Evolutionary conservation across 768 basidiomycete genomes (phyloP), one percentile per base, ranked within the genome.

Genomic region (Epithele typhae): DNA sequence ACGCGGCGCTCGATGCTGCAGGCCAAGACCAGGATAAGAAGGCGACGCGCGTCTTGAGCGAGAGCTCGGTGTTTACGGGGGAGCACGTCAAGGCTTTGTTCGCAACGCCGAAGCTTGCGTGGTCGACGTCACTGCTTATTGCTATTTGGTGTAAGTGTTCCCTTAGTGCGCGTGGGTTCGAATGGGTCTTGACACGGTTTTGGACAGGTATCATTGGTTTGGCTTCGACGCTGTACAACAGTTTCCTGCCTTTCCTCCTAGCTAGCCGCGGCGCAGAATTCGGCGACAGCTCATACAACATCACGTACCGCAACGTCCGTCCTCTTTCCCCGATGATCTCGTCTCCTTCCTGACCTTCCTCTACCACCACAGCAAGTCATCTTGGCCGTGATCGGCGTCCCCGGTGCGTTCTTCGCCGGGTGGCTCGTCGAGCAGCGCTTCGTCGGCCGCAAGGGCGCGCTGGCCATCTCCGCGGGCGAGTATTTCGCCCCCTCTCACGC

Each of bases 351-450:
- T 30, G 27, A 30, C 27, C 27, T 30, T 14, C 7, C 7, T 14
- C 14, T 30, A 7, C 14, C 27, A 7, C 27, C 14, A 22, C 55
- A 87, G 84, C 78, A 81, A 76, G 79, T 82, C 14, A 87, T 89
- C 45, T 61, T 88, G 27, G 82, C 79, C 45, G 68, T 77, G 0
- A 71, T 83, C 22, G 84, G 86, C 10, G 72, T 89, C 6, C 86
- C 87, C 0, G 83, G 84, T 0, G 82, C 87, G 1, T 70, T 89
- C 22, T 62, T 88, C 6, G 83, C 86, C 0, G 87, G 85, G 0
- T 81, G 78, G 68, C 69, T 81, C 27, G 84, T 89, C 30, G 84
- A 88, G 52, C 55, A 78, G 18, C 83, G 78, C 0, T 64, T 69
- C 46, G 54, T 88, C 7, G 87, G 86, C 19, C 71, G 87, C 25